Percentiles rank a stretch among this genome's conserved stretches.
Evolutionary conservation across 768 basidiomycete genomes (phyloP).

Genomic region (Dentipellis sp.): DNA sequence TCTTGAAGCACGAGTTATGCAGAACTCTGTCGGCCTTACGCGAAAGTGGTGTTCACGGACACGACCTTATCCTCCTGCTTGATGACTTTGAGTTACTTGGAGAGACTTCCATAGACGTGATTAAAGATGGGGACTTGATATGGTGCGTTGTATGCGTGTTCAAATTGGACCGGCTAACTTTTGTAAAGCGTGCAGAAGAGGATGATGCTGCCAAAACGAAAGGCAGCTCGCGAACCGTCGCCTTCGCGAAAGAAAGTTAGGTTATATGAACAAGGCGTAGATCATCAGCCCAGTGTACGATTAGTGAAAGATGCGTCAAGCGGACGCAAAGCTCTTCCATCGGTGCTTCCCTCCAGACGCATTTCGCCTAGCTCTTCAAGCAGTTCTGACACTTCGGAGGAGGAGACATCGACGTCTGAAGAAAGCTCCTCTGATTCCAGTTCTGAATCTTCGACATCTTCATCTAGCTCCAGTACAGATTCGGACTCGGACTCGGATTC

Average conservation of each 20-base stretch:
- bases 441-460: not conserved
- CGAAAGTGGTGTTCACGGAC: conserved; percentile 1
- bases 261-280: not conserved
- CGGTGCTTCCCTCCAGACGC: not conserved
- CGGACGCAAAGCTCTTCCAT: not conserved
- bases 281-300: no score
- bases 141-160: conserved; percentile 3
- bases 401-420: conserved; percentile 19
- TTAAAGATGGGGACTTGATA: conserved; percentile 12
- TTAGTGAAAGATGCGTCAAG: not conserved
- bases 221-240: not conserved
- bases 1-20: conserved; percentile 8
- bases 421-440: conserved; percentile 8
- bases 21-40: conserved; percentile 5
- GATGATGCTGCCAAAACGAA: conserved; percentile 2
- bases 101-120: conserved; percentile 4
- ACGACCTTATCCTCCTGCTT: conserved; percentile 7
- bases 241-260: conserved; percentile 3
- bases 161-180: not conserved
- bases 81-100: conserved; percentile 14
- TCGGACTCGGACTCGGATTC: conserved; percentile 15
- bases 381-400: conserved; percentile 13
- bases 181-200: not conserved
- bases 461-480: conserved; percentile 6
- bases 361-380: conserved; percentile 8